These are phyloP conservation scores for Linum tenue DNA, from an alignment of 345 rosid species.

Conservation along the genomic window DNA sequence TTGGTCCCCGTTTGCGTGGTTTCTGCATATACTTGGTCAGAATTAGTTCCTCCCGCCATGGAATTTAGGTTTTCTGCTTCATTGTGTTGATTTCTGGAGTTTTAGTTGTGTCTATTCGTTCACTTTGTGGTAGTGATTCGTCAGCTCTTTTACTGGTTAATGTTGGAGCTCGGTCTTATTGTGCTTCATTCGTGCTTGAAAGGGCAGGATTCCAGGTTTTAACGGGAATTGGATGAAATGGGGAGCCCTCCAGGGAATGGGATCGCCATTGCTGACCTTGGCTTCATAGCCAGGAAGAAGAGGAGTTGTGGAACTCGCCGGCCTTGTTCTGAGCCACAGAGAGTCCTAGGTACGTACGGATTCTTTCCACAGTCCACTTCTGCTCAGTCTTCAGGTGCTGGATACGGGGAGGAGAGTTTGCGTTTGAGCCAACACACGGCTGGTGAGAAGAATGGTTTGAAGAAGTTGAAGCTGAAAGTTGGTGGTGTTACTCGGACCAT, in stretches of 20 bases:
- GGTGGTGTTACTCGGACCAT: constrained; percentile 23
- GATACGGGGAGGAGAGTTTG: constrained; percentile 5
- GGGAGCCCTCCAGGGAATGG: constrained; percentile 10
- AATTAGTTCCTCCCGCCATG: not conserved
- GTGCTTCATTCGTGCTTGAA: not conserved
- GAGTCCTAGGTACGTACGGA: not conserved
- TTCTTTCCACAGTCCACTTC: constrained; percentile 4
- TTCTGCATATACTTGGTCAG: not conserved
- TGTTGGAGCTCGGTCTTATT: not conserved
- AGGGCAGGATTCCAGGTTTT: not conserved
- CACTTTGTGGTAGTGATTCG: not conserved
- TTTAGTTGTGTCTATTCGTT: not conserved
- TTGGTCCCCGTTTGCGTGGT: not conserved
- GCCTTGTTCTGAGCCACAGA: constrained; percentile 20
- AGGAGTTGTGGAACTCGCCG: constrained; percentile 18
- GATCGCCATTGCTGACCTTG: not conserved
- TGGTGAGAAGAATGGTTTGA: constrained; percentile 14
- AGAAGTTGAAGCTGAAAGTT: constrained; percentile 25
- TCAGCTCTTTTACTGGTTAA: no score
- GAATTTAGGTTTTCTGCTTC: not conserved
- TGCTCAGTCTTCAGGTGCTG: constrained; percentile 5
- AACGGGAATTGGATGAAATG: constrained; percentile 7
- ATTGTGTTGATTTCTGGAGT: not conserved
- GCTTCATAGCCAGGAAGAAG: constrained; percentile 15
- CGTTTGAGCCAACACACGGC: not conserved